Conservation (phyloP, 441 rosid genomes). For the Euphorbia schlechtendalii region DNA sequence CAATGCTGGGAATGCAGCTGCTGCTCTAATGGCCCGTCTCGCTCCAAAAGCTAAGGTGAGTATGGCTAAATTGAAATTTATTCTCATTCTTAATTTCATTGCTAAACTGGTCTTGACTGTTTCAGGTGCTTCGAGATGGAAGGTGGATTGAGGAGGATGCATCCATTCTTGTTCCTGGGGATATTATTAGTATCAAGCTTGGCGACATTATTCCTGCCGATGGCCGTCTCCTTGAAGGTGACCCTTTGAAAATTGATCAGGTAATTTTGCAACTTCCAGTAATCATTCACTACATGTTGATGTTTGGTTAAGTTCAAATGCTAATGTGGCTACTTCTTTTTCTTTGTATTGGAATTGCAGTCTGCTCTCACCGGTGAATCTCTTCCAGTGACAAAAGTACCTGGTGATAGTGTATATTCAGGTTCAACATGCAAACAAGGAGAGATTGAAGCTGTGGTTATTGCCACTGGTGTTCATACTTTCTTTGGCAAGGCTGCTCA, state of each 20-base stretch:
- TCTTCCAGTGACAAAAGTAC: slow-evolving; percentile 51
- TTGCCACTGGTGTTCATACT: slow-evolving; percentile 80
- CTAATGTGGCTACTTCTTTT: too few relatives aligned
- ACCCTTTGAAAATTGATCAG: slow-evolving; percentile 75
- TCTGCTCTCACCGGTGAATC: slow-evolving; percentile 76
- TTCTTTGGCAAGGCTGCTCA: slow-evolving; percentile 92
- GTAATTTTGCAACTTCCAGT: slow-evolving; percentile 16
- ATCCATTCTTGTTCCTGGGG: slow-evolving; percentile 69
- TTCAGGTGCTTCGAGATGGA: slow-evolving; percentile 63
- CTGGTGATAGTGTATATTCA: slow-evolving; percentile 62
- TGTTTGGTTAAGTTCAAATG: too few relatives aligned
- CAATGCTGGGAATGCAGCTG: slow-evolving; percentile 83
- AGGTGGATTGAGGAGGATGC: slow-evolving; percentile 79
- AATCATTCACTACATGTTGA: too few relatives aligned
- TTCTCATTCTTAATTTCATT: background rate
- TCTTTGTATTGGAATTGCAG: slow-evolving; percentile 20
- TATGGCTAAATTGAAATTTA: background rate
- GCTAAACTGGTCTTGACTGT: background rate
- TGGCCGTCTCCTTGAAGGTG: slow-evolving; percentile 78
- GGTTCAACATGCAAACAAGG: slow-evolving; percentile 93
- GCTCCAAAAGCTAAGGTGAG: slow-evolving; percentile 77
- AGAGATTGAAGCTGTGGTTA: slow-evolving; percentile 77
- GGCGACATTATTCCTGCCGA: slow-evolving; percentile 84
- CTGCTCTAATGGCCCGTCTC: slow-evolving; percentile 90
- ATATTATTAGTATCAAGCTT: slow-evolving; percentile 66